These are phyloP conservation scores for Tripterygium wilfordii DNA, from an alignment of 177 flowering plant species.

Conservation along the genomic window DNA sequence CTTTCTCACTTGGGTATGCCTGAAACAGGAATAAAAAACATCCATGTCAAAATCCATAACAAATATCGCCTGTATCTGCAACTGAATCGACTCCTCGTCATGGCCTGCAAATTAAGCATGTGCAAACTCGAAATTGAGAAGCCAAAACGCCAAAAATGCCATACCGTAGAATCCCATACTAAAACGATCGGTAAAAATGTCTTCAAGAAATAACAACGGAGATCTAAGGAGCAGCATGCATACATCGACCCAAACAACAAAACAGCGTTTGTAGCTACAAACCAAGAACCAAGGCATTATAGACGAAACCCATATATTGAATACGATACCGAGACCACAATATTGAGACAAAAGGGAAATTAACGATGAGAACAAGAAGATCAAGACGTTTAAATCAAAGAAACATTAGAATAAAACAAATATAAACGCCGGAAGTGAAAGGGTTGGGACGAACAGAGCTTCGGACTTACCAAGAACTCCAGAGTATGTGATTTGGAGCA, in stretches of 20 bases:
- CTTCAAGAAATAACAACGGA: not conserved
- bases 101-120: too few species aligned
- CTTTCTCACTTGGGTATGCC: slow-evolving; percentile 1
- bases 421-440: slow-evolving; percentile 11
- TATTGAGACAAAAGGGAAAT: not conserved
- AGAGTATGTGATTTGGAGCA: not conserved
- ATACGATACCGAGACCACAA: too few species aligned
- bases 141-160: too few species aligned
- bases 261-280: not conserved
- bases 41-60: slow-evolving; percentile 2
- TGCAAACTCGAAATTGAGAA: too few species aligned
- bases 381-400: slow-evolving; percentile 15
- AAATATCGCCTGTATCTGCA: not conserved
- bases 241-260: not conserved
- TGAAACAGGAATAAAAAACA: slow-evolving; percentile 6
- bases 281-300: not conserved
- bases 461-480: slow-evolving; percentile 21
- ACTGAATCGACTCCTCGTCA: too few species aligned
- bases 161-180: not conserved
- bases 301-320: not conserved
- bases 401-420: slow-evolving; percentile 4
- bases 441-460: slow-evolving; percentile 23
- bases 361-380: slow-evolving; percentile 1
- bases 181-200: not conserved
- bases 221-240: not conserved